Conservation (phyloP, 116 monocot genomes). For the Papilionanthe hybrid region DNA sequence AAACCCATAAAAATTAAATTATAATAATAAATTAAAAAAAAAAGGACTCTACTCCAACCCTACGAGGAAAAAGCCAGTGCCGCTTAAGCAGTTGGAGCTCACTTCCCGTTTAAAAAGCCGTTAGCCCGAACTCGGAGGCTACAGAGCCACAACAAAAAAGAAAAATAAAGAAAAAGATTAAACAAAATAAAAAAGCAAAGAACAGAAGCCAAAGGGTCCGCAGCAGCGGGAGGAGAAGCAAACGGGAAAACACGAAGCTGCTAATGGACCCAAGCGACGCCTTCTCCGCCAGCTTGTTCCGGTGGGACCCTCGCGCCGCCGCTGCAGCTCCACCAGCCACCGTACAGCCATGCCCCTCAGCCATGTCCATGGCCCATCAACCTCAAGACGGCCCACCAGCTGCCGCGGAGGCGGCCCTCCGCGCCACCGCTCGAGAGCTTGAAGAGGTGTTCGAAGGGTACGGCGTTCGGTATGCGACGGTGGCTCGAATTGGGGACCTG, state of each 20-base stretch:
- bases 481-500: slow-evolving; percentile 69
- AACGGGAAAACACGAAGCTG: background rate
- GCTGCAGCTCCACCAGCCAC: slow-evolving; percentile 12
- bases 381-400: background rate
- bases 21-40: no score
- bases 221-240: background rate
- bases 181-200: background rate
- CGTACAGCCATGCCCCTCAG: background rate
- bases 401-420: background rate
- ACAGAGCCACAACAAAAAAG: background rate
- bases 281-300: slow-evolving; percentile 30
- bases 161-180: background rate
- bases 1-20: no score
- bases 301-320: slow-evolving; percentile 29
- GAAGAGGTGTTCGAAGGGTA: slow-evolving; percentile 82
- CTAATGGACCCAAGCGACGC: slow-evolving; percentile 32
- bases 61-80: no score
- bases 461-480: slow-evolving; percentile 75
- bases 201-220: background rate
- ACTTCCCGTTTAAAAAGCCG: slow-evolving; percentile 6
- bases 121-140: background rate
- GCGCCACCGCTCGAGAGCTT: slow-evolving; percentile 37
- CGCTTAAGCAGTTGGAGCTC: background rate
- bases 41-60: no score
- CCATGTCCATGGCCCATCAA: background rate